Conservation (phyloP, 371 early-diverging fungal species). For the Funneliformis caledonium region DNA sequence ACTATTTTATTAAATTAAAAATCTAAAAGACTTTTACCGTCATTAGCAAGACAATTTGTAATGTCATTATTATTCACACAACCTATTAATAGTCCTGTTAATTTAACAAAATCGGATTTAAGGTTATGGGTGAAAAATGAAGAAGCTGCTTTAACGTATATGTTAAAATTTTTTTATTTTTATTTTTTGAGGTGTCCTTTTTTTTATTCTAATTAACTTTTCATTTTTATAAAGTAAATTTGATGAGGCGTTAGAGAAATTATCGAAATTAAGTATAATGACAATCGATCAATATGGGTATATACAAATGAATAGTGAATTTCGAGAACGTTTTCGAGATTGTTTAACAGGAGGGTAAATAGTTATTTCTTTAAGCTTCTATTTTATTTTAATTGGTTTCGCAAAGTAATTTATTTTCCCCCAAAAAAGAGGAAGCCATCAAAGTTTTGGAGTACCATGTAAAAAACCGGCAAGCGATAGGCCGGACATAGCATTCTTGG, state of each 20-base stretch:
- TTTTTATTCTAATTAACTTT: not conserved
- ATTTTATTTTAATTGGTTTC: slow-evolving; percentile 5
- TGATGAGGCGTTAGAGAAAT: slow-evolving; percentile 64
- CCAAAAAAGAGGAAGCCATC: slow-evolving; percentile 68
- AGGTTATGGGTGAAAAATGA: slow-evolving; percentile 70
- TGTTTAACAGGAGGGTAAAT: slow-evolving; percentile 88
- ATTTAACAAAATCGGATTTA: slow-evolving; percentile 64
- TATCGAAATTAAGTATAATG: slow-evolving; percentile 72
- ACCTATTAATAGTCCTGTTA: slow-evolving; percentile 48
- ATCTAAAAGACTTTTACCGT: slow-evolving; percentile 73
- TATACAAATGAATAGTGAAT: slow-evolving; percentile 68
- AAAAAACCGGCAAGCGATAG: slow-evolving; percentile 62
- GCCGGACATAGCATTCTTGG: slow-evolving; percentile 72
- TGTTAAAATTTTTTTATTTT: not conserved
- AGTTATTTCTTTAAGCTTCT: not conserved
- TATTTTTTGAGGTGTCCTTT: not conserved
- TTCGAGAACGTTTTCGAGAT: slow-evolving; percentile 80
- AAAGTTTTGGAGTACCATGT: slow-evolving; percentile 82
- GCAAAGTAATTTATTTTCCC: not conserved
- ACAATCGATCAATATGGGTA: slow-evolving; percentile 42
- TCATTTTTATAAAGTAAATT: slow-evolving; percentile 53
- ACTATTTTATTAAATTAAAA: not conserved
- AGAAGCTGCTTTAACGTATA: slow-evolving; percentile 52
- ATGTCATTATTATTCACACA: slow-evolving; percentile 82
- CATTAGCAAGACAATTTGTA: slow-evolving; percentile 87